Evolutionary conservation across 2,329 filamentous ascomycete species (phyloP), one percentile per base, ranked within the genome.

Genomic region (Phoma sp.): DNA sequence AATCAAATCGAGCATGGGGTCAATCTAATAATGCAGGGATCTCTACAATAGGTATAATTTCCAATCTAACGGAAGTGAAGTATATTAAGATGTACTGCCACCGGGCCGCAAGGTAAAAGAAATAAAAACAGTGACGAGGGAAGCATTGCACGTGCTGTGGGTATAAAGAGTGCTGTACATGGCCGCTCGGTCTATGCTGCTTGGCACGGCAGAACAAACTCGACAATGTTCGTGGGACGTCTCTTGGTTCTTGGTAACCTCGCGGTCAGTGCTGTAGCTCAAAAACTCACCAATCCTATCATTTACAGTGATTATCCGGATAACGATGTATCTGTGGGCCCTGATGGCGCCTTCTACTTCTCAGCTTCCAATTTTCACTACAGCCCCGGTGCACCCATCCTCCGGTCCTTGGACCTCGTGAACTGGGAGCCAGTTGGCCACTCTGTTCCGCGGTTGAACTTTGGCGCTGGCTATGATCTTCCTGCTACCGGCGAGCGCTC

Each of bases 281-380:
- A 10, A 8, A n/a, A 18, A 18, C 14, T 32, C 27, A 32, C 40
- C 13, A 82, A 83, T 57, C 81, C 81, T 0, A 72, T 83, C 11
- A 62, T 83, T 3, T 84, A 77, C 67, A 72, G 80, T 36, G 81
- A 83, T 58, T 73, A 81, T 29, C 75, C 81, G 0, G 82, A 84
- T 58, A 72, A 78, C 25, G 81, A 84, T 57, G 68, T 84, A 13
- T 77, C 79, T 50, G 71, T 77, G 8, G 75, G 79, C 14, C 40
- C 40, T 10, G 40, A 42, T 25, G 40, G 40, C 27, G 40, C 40
- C 5, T 80, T 75, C 66, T 84, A 83, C 67, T 79, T 78, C 52
- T 80, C 79, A 0, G 78, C 82, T 1, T 83, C 80, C 1, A 83
- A 74, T 23, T 80, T 84, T 64, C 78, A 81, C 55, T 84, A 78